Evolutionary conservation across 345 rosid species (phyloP), one percentile per base, ranked within the genome.

Genomic region (Rhizophora mangle): DNA sequence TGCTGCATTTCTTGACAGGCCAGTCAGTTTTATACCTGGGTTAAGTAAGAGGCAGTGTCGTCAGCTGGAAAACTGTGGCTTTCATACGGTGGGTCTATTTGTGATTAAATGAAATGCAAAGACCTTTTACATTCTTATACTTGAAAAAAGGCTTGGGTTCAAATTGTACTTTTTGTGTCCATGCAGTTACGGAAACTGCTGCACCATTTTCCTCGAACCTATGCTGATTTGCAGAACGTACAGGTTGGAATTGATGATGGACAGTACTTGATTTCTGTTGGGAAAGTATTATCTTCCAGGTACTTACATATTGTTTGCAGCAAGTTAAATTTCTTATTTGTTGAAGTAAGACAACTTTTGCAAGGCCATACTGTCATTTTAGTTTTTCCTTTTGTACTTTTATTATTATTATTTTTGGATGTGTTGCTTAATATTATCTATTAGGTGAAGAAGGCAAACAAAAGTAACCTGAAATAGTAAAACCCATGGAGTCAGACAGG

Each of bases 141-240:
- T 37, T 30, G 64, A 60, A 64, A 68, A 29, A 69, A 72, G 60
- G 46, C 71, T 66, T 66, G 53, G 75, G 47, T 67, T 65, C 62
- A 70, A 57, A 16, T 74, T 72, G 30, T 10, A 24, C 60, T 31
- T 78, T 29, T 20, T 72, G 26, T 71, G 60, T 72, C 29, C 59
- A 63, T 81, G 82, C 87, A 90, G 96, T 66, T 90, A 61, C 79
- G 92, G 77, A 90, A 92, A 78, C 72, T 95, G 75, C 74, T 87
- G 68, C 91, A 88, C 82, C 97, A 92, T 85, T 95, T 92, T 79
- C 98, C 99, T 74, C 86, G 92, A 72, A 88, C 94, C 78, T 92
- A 92, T 80, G 99, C 87, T 54, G 98, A 92, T 82, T 82, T 90
- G 73, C 93, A 82, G 81, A 95, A 92, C 72, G 91, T 93, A 19